Evolutionary conservation across 73 alveolate species (phyloP).

Genomic region (Durusdinium trenchii): DNA sequence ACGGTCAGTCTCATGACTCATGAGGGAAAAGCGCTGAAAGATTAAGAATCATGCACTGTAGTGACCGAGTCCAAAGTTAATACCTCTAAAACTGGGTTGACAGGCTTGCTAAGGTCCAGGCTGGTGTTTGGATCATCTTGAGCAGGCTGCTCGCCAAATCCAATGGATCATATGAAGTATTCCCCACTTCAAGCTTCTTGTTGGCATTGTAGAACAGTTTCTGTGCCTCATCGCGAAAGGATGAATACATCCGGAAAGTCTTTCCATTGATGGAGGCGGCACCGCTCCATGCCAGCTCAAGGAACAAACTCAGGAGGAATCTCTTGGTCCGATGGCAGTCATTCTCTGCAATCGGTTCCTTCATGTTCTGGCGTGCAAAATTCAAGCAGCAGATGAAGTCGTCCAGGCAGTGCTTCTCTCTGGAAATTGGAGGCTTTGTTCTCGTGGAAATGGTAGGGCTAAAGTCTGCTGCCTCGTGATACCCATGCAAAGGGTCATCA

Average conservation of each 20-base stretch:
- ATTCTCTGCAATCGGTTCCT: background rate
- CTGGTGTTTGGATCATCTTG: background rate
- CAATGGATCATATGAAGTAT: background rate
- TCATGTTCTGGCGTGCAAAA: background rate
- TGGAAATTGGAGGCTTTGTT: background rate
- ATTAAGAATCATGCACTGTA: background rate
- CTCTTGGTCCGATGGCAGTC: background rate
- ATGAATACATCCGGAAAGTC: background rate
- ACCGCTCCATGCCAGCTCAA: conserved; percentile 4
- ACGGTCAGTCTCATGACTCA: background rate
- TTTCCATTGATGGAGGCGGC: background rate
- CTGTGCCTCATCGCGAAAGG: background rate
- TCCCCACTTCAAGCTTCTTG: background rate
- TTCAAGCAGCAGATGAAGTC: background rate
- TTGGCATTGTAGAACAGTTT: background rate
- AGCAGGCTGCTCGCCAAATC: background rate
- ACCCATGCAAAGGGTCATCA: background rate
- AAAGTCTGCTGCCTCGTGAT: background rate
- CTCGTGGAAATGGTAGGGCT: background rate
- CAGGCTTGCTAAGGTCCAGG: background rate
- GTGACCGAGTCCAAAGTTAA: background rate
- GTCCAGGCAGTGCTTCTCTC: background rate
- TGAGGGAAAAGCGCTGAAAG: background rate
- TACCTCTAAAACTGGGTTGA: too few relatives aligned
- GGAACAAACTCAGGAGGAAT: background rate